phyloP scores from a whole-genome alignment of 2,329 filamentous ascomycete genomes.

The Venturia effusa region DNA sequence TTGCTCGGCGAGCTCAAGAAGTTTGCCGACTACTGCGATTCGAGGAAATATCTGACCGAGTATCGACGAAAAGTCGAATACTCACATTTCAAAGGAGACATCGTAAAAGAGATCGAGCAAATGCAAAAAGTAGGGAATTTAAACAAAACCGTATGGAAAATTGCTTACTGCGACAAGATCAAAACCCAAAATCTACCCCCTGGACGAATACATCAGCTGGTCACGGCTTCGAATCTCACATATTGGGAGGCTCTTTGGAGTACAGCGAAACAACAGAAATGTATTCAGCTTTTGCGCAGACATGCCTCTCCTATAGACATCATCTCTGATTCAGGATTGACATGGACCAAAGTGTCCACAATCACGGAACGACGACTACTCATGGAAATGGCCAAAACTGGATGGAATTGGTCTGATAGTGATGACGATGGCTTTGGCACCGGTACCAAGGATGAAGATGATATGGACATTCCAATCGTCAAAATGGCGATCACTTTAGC shows the following conservation, averaged over 20 bases:
- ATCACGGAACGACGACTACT: constrained; percentile 52
- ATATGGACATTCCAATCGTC: constrained; percentile 48
- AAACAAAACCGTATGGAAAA: background rate
- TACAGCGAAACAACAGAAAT: constrained; percentile 45
- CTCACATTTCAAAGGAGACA: constrained; percentile 21
- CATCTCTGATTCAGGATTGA: constrained; percentile 48
- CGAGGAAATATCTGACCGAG: constrained; percentile 25
- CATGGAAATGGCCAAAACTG: constrained; percentile 58
- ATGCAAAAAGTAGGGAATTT: constrained; percentile 13
- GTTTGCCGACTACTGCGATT: constrained; percentile 22
- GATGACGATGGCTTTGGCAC: constrained; percentile 37
- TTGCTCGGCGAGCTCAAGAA: constrained; percentile 27
- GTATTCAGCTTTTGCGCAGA: constrained; percentile 47
- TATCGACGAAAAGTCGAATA: constrained; percentile 26
- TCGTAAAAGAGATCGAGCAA: constrained; percentile 25
- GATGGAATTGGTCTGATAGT: constrained; percentile 37
- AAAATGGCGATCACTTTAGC: constrained; percentile 49
- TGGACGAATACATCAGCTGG: constrained; percentile 37
- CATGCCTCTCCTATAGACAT: constrained; percentile 48
- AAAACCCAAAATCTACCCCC: constrained; percentile 9
- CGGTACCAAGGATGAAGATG: constrained; percentile 26
- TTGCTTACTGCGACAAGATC: background rate
- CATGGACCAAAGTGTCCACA: constrained; percentile 61
- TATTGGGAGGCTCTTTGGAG: constrained; percentile 56
- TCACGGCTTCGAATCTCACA: constrained; percentile 54